These are phyloP conservation scores for Dictyostelium gargantuum DNA, from an alignment of 208 protist species.

Conservation along the genomic window DNA sequence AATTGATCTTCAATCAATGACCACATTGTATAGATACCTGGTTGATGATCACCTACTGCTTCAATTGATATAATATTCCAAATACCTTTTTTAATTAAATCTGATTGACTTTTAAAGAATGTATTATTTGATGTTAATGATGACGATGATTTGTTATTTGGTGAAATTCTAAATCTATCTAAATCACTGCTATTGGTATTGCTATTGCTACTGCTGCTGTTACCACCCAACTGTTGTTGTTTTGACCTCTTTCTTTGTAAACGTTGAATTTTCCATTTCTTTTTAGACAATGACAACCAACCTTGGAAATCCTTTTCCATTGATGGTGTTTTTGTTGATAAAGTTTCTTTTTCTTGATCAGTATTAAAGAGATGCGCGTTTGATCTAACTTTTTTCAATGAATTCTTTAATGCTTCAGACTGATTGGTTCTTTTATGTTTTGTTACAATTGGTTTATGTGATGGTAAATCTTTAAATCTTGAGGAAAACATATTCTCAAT, in stretches of 20 bases:
- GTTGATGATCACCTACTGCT: neutral
- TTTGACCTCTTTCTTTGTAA: neutral
- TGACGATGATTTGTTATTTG: neutral
- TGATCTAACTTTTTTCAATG: neutral
- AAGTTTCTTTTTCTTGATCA: neutral
- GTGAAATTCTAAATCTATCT: neutral
- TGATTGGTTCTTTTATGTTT: neutral
- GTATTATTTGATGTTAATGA: no score
- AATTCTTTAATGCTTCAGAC: neutral
- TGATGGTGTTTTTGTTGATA: neutral
- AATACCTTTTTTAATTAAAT: neutral
- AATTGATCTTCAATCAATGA: constrained; percentile 44
- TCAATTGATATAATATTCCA: constrained; percentile 72
- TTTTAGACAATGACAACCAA: constrained; percentile 26
- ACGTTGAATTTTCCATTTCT: neutral
- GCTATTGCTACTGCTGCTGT: no score
- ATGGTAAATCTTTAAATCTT: neutral
- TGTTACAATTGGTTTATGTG: neutral
- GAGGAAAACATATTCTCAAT: constrained; percentile 73
- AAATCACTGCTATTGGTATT: neutral
- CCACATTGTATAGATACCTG: constrained; percentile 27
- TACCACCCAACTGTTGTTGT: neutral
- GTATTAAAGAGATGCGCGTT: neutral
- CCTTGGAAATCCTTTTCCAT: neutral
- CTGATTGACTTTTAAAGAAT: constrained; percentile 25